phyloP scores from a whole-genome alignment of 495 filamentous ascomycete species.

The Amphirosellinia nigrospora region DNA sequence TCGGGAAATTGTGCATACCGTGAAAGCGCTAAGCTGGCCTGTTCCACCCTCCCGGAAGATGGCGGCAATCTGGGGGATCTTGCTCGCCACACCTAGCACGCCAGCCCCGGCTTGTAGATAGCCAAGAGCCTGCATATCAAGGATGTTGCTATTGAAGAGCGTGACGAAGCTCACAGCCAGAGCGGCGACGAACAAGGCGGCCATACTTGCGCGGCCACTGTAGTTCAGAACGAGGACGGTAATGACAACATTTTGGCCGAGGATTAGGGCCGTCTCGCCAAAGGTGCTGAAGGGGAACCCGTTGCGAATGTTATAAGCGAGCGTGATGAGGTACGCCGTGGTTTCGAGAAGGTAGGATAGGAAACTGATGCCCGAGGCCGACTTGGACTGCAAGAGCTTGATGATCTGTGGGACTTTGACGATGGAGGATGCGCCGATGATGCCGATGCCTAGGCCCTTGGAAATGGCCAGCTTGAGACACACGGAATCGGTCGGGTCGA shows the following conservation, averaged over 20 bases:
- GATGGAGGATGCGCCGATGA: slow-evolving; percentile 83
- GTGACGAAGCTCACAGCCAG: slow-evolving; percentile 70
- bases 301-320: slow-evolving; percentile 88
- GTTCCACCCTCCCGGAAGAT: slow-evolving; percentile 86
- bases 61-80: slow-evolving; percentile 87
- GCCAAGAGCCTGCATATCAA: slow-evolving; percentile 71
- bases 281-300: slow-evolving; percentile 95
- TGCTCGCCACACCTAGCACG: slow-evolving; percentile 80
- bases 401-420: slow-evolving; percentile 97
- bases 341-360: slow-evolving; percentile 92
- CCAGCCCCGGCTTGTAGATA: slow-evolving; percentile 87
- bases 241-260: slow-evolving; percentile 89
- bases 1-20: slow-evolving; percentile 63
- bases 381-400: slow-evolving; percentile 81
- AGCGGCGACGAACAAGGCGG: slow-evolving; percentile 76
- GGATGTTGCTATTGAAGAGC: slow-evolving; percentile 69
- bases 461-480: slow-evolving; percentile 89
- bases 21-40: slow-evolving; percentile 94
- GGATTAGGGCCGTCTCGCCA: slow-evolving; percentile 90
- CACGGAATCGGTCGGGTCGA: slow-evolving; percentile 72
- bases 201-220: slow-evolving; percentile 62
- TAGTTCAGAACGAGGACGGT: slow-evolving; percentile 82
- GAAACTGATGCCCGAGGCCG: slow-evolving; percentile 83
- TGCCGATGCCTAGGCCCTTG: slow-evolving; percentile 90
- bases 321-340: slow-evolving; percentile 77